Base-by-base conservation (phyloP, 805 yeast species). In the Cyberlindnera galapagoensis region DNA sequence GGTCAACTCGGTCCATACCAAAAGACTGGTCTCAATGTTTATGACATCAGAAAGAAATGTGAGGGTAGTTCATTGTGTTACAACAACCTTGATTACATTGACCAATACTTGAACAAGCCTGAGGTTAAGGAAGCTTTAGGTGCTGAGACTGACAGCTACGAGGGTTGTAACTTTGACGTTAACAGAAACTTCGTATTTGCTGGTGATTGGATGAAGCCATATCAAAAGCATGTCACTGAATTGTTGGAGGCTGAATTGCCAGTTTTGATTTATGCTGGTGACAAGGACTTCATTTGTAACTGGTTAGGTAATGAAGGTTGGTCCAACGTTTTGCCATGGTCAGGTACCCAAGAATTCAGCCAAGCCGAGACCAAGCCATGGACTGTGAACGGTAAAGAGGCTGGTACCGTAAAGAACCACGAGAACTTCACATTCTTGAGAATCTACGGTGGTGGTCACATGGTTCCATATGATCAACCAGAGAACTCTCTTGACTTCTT, bases 251-350 rank as follows among this genome's bases (percentile, higher is more conserved):
- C 69, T 16, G 80, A 69, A 9, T 50, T 88, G 30, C 96, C 96
- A 4, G 88, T 87, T 17, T 69, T 90, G 56, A 70, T 90, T 41
- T 90, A 88, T 50, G 95, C 95, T 11, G 97, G 97, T 54, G 96
- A 88, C 63, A 85, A 86, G 63, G 97, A 88, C 60, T 88, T 79
- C 60, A 88, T 88, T 54, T 88, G 97, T 65, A 88, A 90, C 66
- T 88, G 96, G 96, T 71, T 90, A 52, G 97, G 97, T 43, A 87
- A 87, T 58, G 74, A 76, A 52, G 92, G 81, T 11, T 84, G 95
- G 94, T 67, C 90, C 22, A 68, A 82, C 52, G 72, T 63, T 29
- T 68, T 86, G 34, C 82, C 81, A 50, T 82, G 85, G 83, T 57
- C 67, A 18, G 72, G 73, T 24, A 60, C 67, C 26, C 69, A 69